Base-by-base conservation (phyloP, 2,329 filamentous ascomycete species). In the Sordariomycetes sp. region DNA sequence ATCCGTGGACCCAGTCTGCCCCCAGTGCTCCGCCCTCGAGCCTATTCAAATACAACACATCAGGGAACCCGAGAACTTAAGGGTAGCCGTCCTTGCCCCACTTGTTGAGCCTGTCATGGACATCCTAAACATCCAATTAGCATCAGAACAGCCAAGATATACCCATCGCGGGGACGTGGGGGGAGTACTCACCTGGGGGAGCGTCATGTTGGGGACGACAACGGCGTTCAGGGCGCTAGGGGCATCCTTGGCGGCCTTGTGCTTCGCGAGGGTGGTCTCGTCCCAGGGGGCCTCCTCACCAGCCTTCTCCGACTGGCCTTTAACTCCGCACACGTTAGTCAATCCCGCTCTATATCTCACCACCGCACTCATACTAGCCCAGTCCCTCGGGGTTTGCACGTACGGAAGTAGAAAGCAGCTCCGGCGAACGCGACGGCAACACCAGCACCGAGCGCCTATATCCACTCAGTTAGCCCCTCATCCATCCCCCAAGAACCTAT, bases 61-160 rank as follows among this genome's bases (percentile, higher is more conserved):
- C 18, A 50, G 2, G 6, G 46, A 22, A 50, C n/a, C 11, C 40
- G 18, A 22, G 4, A 6, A n/a, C 69, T 71, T 78, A 89, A 65
- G 73, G 73, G 77, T 88, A 97, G 66, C 90, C 92, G 66, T 97
- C 94, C 85, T 97, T 97, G 75, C 94, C 94, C 85, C 90, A 97
- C 82, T 99, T 99, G 89, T 99, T 99, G 85, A 88, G 97, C 79
- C 88, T 88, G 67, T 99, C 94, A 78, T 99, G 94, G 64, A 97
- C 84, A 68, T 87, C 82, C 90, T 95, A 67, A 59, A 46, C 4
- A 4, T 32, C 25, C n/a, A 11, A 24, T 57, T 51, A 57, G 40
- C 28, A 48, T 35, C 18, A 59, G 63, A 16, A 50, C n/a, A 14
- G 46, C 20, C 20, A 12, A 50, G 22, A 24, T 11, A 12, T 22